Base-by-base conservation (phyloP, 2,329 filamentous ascomycete genomes). In the Amauroascus verrucosus region DNA sequence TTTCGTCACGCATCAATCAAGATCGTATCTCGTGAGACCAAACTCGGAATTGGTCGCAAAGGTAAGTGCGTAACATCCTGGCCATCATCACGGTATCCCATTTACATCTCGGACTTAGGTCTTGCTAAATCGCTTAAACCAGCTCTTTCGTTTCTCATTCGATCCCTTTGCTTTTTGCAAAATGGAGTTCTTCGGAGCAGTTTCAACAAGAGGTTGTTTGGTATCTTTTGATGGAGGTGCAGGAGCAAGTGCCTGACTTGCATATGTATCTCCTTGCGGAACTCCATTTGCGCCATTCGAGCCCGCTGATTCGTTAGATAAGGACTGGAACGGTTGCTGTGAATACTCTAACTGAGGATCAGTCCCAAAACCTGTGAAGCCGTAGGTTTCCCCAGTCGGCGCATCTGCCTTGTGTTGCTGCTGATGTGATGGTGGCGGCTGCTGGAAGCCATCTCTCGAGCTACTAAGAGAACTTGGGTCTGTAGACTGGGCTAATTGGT, bases 381-480 rank as follows among this genome's bases (percentile, higher is more conserved):
- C 84, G 61, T 87, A 87, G 58, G 77, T 78, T 51, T 85, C 83
- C 5, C 70, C 63, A 6, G 77, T 59, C 54, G 72, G 63, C 7
- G 16, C 9, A 49, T 70, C 62, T 46, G 64, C 63, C 53, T 66
- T 43, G 38, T 71, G 63, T 45, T 69, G 67, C 58, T 70, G 61
- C 48, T 68, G 65, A 61, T 70, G 57, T 58, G 67, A 60, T 60
- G 64, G 62, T 49, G 67, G 58, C 52, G 62, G 63, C 49, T 82
- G 78, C 54, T 76, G 73, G 22, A 83, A 74, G 57, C 88, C 83
- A 65, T 95, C 88, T 61, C 94, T 81, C 1, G 88, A 95, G 72
- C 88, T 94, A 71, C 95, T 95, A 65, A 95, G 86, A 65, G 89
- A 95, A 72, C 86, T 93, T 73, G 87, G 90, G 65, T 95, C 89